phyloP scores from a whole-genome alignment of 208 protist genomes.

The Leptomonas pyrrhocoris region DNA sequence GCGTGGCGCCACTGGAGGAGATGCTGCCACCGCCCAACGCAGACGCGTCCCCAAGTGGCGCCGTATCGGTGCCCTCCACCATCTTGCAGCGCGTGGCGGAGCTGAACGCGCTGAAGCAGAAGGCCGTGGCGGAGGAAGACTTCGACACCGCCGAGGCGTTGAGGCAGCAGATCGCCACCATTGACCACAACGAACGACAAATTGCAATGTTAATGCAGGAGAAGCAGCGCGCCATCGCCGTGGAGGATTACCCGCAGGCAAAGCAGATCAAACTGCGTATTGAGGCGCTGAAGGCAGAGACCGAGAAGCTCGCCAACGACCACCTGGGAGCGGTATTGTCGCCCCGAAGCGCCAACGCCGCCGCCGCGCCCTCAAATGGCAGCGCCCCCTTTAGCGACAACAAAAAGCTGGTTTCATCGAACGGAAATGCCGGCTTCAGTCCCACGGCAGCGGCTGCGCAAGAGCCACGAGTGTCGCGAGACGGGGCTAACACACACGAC shows the following conservation, averaged over 20 bases:
- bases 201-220: slow-evolving; percentile 66
- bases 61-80: slow-evolving; percentile 24
- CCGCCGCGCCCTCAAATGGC: not conserved
- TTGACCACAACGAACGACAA: slow-evolving; percentile 47
- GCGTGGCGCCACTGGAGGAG: slow-evolving; percentile 70
- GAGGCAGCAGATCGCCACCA: slow-evolving; percentile 59
- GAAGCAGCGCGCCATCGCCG: slow-evolving; percentile 68
- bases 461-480: slow-evolving; percentile 2
- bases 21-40: slow-evolving; percentile 62
- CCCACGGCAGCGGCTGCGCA: not conserved
- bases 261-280: slow-evolving; percentile 86
- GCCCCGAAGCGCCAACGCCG: not conserved
- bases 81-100: slow-evolving; percentile 34
- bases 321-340: not conserved
- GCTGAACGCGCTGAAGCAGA: slow-evolving; percentile 64
- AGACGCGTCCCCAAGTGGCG: slow-evolving; percentile 29
- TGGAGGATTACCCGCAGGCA: slow-evolving; percentile 81
- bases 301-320: slow-evolving; percentile 8
- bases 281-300: slow-evolving; percentile 40
- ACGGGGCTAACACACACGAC: slow-evolving; percentile 42
- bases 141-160: slow-evolving; percentile 84
- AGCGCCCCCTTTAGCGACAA: not conserved
- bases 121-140: slow-evolving; percentile 83
- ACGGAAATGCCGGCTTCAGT: not conserved
- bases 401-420: not conserved